Conservation (phyloP, 805 yeast genomes). For the Zygoascus biomembranicola region DNA sequence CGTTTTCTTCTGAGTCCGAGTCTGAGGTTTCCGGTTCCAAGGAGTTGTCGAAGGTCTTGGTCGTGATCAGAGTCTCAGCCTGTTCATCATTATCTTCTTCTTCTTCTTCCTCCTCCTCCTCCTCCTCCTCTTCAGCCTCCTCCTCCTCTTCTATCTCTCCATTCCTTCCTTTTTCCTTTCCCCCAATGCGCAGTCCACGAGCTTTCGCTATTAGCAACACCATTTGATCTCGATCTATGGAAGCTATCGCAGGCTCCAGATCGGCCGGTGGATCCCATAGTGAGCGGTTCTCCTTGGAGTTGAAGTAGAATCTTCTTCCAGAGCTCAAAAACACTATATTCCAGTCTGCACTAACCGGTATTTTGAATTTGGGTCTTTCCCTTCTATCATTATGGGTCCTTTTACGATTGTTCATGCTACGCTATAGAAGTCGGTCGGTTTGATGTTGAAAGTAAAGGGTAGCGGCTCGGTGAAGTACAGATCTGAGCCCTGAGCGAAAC, state of each 20-base stretch:
- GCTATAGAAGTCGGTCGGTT: too few relatives aligned
- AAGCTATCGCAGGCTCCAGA: constrained; percentile 22
- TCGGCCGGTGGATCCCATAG: constrained; percentile 31
- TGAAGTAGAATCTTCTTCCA: constrained; percentile 38
- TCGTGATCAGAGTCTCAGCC: background rate
- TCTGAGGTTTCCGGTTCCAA: constrained; percentile 1
- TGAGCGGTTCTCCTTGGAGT: constrained; percentile 25
- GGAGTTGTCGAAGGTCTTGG: constrained; percentile 1
- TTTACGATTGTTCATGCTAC: background rate
- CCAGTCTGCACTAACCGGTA: constrained; percentile 30
- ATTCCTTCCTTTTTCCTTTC: constrained; percentile 3
- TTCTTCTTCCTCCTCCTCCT: constrained; percentile 10
- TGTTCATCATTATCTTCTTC: constrained; percentile 7
- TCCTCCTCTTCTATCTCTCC: constrained; percentile 3
- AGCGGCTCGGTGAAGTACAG: too few relatives aligned
- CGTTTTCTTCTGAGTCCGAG: constrained; percentile 13
- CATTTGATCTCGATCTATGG: constrained; percentile 26
- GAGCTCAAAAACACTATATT: constrained; percentile 32
- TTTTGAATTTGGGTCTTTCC: constrained; percentile 15
- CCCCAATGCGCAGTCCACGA: constrained; percentile 28
- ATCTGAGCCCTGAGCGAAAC: too few relatives aligned
- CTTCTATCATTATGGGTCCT: background rate
- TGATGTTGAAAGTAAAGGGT: too few relatives aligned
- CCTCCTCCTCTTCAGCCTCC: constrained; percentile 4
- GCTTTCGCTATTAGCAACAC: constrained; percentile 31